These are phyloP conservation scores for Leucaena leucocephala DNA, from an alignment of 306 rosid genomes.

Conservation along the genomic window DNA sequence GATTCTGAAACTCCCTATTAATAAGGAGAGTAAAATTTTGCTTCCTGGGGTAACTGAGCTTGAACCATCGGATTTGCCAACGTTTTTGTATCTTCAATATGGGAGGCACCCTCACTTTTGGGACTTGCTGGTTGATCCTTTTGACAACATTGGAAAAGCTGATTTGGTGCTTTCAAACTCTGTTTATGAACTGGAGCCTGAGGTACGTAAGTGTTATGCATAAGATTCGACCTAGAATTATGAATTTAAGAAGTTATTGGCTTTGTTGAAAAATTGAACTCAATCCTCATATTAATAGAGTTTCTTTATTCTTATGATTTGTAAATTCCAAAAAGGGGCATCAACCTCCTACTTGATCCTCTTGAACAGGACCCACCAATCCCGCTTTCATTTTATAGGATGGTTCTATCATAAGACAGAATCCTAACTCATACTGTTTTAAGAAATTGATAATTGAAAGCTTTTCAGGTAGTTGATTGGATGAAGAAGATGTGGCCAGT, in stretches of 20 bases:
- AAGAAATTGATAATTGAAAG: not conserved
- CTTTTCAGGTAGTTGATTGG: not conserved
- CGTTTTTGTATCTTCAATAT: slow-evolving; percentile 22
- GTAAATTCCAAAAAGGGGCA: too few species aligned
- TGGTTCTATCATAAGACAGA: not conserved
- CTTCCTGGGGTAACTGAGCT: slow-evolving; percentile 32
- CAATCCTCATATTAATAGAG: too few species aligned
- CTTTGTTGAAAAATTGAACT: too few species aligned
- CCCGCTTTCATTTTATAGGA: not conserved
- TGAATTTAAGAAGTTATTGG: too few species aligned
- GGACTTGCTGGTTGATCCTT: slow-evolving; percentile 23
- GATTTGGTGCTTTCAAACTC: slow-evolving; percentile 5
- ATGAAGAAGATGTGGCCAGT: slow-evolving; percentile 1
- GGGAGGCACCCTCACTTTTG: slow-evolving; percentile 8
- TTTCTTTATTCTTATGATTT: too few species aligned
- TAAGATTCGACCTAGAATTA: too few species aligned
- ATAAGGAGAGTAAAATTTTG: not conserved
- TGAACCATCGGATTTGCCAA: slow-evolving; percentile 33
- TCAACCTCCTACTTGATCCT: not conserved
- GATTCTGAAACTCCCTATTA: slow-evolving; percentile 12
- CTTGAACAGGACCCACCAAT: not conserved
- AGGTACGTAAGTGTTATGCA: slow-evolving; percentile 11
- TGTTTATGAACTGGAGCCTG: slow-evolving; percentile 35
- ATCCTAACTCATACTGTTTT: not conserved
- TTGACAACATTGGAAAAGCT: slow-evolving; percentile 25